Conservation (phyloP, 2,329 filamentous ascomycete genomes). For the Chalaropsis ovoidea region DNA sequence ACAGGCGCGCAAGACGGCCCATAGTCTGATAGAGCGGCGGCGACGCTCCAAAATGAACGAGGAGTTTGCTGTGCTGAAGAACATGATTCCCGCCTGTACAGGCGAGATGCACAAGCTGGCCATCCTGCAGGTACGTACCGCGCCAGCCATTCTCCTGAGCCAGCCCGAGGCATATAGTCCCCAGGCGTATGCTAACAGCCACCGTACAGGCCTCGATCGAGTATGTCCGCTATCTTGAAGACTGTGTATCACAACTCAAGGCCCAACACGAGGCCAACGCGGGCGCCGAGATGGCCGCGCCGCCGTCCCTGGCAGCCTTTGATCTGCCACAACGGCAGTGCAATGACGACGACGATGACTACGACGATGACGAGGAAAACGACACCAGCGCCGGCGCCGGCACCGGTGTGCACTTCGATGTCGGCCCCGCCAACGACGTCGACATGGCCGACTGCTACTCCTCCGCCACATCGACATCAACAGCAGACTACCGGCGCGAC, state of each 20-base stretch:
- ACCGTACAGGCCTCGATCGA: conserved; percentile 73
- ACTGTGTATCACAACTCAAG: conserved; percentile 74
- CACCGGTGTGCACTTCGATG: conserved; percentile 39
- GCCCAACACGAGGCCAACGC: conserved; percentile 39
- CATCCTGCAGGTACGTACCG: conserved; percentile 66
- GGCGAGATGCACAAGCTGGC: conserved; percentile 98
- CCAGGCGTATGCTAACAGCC: conserved; percentile 1
- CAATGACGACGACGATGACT: conserved; percentile 33
- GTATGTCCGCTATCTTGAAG: conserved; percentile 86
- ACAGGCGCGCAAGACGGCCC: conserved; percentile 89
- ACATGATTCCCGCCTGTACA: conserved; percentile 91
- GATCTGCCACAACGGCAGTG: conserved; percentile 10
- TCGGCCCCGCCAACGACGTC: conserved; percentile 38
- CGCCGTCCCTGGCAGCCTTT: conserved; percentile 13
- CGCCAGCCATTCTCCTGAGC: not conserved
- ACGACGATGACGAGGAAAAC: conserved; percentile 48
- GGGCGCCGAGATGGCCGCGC: conserved; percentile 23
- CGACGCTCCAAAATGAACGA: conserved; percentile 97
- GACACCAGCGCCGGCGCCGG: conserved; percentile 33
- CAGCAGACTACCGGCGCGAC: conserved; percentile 40
- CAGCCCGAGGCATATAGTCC: not conserved
- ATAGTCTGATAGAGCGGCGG: conserved; percentile 85
- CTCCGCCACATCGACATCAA: conserved; percentile 44
- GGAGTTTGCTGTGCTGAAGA: conserved; percentile 85
- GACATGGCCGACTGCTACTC: conserved; percentile 44